phyloP scores from a whole-genome alignment of 192 early-diverging fungal genomes.

The Geranomyces variabilis region DNA sequence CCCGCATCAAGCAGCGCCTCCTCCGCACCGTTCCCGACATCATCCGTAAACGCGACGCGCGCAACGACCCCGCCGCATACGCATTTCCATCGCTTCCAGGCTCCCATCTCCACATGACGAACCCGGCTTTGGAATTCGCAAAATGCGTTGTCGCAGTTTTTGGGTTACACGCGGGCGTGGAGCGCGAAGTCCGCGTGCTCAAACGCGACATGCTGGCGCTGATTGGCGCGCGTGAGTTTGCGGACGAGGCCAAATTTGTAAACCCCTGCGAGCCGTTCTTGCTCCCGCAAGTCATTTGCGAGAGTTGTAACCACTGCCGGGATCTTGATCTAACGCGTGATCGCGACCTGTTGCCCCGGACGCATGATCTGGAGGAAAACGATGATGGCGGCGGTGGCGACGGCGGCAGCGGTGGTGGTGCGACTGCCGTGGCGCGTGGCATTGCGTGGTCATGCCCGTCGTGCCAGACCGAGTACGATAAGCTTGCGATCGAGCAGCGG shows the following conservation, averaged over 20 bases:
- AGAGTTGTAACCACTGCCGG: constrained; percentile 79
- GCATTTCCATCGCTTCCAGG: constrained; percentile 76
- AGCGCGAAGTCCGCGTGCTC: constrained; percentile 78
- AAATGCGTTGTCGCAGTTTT: constrained; percentile 79
- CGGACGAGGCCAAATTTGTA: constrained; percentile 71
- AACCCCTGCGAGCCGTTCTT: constrained; percentile 84
- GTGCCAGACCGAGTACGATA: constrained; percentile 83
- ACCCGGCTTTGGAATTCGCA: constrained; percentile 82
- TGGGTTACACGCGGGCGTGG: constrained; percentile 69
- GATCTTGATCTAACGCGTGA: constrained; percentile 94
- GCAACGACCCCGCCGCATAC: constrained; percentile 37
- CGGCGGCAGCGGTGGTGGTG: constrained; percentile 2
- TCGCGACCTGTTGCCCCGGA: constrained; percentile 60
- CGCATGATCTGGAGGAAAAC: constrained; percentile 31
- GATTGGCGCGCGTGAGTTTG: constrained; percentile 80
- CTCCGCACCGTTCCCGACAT: constrained; percentile 67
- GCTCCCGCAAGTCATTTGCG: constrained; percentile 82
- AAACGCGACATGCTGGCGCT: constrained; percentile 76
- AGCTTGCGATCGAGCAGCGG: constrained; percentile 75
- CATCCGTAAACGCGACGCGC: constrained; percentile 31
- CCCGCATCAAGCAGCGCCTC: constrained; percentile 59
- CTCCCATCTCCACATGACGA: constrained; percentile 63
- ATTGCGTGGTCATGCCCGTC: constrained; percentile 73
- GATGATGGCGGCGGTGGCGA: constrained; percentile 17
- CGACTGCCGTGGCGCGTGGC: neutral